A percentile compares a stretch with the other conserved stretches of the same genome.
Conservation (phyloP, 148 eudicot species). For the Diospyros lotus region DNA sequence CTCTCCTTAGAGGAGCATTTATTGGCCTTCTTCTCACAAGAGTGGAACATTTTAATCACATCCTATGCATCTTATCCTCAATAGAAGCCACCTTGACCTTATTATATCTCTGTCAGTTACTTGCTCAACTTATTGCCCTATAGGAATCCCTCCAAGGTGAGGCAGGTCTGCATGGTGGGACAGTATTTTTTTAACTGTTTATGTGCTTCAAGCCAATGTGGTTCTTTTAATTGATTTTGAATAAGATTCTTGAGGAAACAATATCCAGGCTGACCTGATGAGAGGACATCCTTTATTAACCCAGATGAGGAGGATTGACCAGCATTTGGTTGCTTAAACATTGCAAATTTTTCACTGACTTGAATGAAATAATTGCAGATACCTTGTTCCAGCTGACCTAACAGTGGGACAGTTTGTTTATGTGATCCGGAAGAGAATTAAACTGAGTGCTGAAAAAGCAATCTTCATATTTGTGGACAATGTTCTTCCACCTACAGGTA, state of each 20-base stretch:
- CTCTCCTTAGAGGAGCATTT: too few species aligned
- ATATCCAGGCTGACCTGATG: background rate
- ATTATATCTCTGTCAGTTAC: background rate
- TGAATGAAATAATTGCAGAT: slow-evolving; percentile 19
- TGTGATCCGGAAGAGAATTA: slow-evolving; percentile 41
- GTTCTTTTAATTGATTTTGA: background rate
- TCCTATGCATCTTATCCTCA: too few species aligned
- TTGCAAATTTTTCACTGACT: background rate
- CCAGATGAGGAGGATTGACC: background rate
- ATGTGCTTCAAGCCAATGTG: background rate
- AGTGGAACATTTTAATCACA: background rate
- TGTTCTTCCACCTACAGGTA: slow-evolving; percentile 44
- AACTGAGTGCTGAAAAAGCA: slow-evolving; percentile 41
- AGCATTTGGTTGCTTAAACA: background rate
- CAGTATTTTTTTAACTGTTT: background rate
- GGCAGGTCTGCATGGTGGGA: background rate
- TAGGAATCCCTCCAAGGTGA: background rate
- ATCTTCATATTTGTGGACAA: slow-evolving; percentile 43
- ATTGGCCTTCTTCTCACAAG: too few species aligned
- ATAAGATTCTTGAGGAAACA: background rate
- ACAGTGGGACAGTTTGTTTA: slow-evolving; percentile 43
- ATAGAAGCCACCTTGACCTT: too few species aligned
- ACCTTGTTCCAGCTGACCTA: slow-evolving; percentile 41
- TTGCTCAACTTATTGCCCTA: background rate
- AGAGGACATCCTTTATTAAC: background rate